Conservation (phyloP, 805 yeast species). For the Metschnikowia gruessii region DNA sequence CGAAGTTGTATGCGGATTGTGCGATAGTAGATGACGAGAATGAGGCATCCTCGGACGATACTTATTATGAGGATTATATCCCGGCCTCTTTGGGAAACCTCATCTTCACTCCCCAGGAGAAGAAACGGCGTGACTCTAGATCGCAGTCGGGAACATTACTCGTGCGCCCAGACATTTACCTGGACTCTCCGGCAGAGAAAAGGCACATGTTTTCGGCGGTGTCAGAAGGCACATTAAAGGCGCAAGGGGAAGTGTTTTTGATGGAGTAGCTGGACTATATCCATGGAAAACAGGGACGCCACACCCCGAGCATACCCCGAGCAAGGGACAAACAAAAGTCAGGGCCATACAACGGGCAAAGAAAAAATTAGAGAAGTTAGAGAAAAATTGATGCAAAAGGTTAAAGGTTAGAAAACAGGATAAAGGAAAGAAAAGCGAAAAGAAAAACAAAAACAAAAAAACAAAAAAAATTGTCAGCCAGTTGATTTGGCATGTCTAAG, state of each 20-base stretch:
- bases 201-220: background rate
- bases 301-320: no score
- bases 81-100: slow-evolving; percentile 81
- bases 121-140: slow-evolving; percentile 64
- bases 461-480: background rate
- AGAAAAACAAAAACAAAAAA: background rate
- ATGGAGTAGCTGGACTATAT: slow-evolving; percentile 8
- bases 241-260: background rate
- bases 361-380: background rate
- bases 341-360: no score
- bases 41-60: slow-evolving; percentile 17
- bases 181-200: slow-evolving; percentile 1
- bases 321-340: no score
- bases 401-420: background rate
- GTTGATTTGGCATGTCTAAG: background rate
- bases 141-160: slow-evolving; percentile 44
- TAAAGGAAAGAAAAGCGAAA: background rate
- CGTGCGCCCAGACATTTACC: slow-evolving; percentile 17
- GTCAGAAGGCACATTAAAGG: background rate
- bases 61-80: slow-evolving; percentile 70
- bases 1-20: slow-evolving; percentile 13
- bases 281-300: background rate
- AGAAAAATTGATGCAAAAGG: background rate
- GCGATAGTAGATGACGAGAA: slow-evolving; percentile 35
- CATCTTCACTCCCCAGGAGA: slow-evolving; percentile 73